Conservation (phyloP, 129 eudicot species). For the Artemisia annua region DNA sequence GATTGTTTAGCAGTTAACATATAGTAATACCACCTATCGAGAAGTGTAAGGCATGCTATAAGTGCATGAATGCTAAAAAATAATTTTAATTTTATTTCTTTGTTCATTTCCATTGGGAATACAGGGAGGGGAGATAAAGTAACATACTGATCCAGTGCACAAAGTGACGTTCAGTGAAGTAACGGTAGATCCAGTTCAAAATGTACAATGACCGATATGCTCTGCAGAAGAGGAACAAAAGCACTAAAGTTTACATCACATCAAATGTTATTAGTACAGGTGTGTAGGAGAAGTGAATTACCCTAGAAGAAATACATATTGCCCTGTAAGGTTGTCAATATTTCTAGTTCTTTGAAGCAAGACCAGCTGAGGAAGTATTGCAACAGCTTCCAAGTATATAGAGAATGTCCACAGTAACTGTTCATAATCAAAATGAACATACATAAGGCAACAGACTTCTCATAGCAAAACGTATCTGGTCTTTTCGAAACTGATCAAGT, state of each 20-base stretch:
- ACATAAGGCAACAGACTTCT: constrained; percentile 7
- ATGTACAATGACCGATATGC: constrained; percentile 89
- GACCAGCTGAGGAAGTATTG: constrained; percentile 96
- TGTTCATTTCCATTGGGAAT: not conserved
- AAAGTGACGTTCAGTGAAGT: constrained; percentile 95
- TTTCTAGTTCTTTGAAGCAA: constrained; percentile 95
- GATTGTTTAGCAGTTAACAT: not conserved
- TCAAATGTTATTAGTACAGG: constrained; percentile 5
- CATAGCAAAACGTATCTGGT: not conserved
- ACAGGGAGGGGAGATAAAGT: constrained; percentile 19
- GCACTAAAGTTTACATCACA: not conserved
- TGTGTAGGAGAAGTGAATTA: constrained; percentile 31
- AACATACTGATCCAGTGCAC: constrained; percentile 90
- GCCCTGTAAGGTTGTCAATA: constrained; percentile 95
- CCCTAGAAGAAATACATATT: constrained; percentile 94
- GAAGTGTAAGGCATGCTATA: constrained; percentile 1
- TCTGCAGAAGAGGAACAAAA: constrained; percentile 42
- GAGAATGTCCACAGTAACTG: constrained; percentile 98
- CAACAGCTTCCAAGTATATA: constrained; percentile 88
- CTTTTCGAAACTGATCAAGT: no score
- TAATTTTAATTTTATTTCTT: not conserved
- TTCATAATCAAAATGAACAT: constrained; percentile 16
- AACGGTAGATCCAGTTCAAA: constrained; percentile 94
- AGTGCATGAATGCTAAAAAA: not conserved
- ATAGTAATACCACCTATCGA: not conserved